A percentile compares a stretch with the other conserved stretches of the same genome.
Conservation (phyloP, 306 rosid species). For the Comarum palustre region DNA sequence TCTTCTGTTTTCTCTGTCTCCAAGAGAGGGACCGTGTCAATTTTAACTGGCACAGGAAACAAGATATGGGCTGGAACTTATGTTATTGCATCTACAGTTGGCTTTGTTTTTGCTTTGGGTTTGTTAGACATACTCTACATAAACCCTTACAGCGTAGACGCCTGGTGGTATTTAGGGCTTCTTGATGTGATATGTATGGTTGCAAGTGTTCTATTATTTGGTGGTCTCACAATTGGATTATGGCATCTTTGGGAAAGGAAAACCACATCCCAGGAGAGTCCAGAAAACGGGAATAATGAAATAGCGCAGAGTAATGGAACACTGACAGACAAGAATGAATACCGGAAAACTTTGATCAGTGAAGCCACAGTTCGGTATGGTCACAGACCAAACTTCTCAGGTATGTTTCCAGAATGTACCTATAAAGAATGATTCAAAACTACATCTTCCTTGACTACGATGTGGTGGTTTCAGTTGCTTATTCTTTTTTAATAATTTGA, state of each 20-base stretch:
- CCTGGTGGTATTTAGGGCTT: conserved; percentile 69
- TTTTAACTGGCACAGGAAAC: conserved; percentile 57
- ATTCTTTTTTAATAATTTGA: neutral
- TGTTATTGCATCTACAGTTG: conserved; percentile 49
- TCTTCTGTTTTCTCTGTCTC: conserved; percentile 1
- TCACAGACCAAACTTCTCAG: conserved; percentile 52
- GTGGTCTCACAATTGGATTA: conserved; percentile 48
- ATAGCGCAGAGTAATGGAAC: conserved; percentile 20
- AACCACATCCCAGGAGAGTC: conserved; percentile 23
- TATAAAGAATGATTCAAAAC: neutral
- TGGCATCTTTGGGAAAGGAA: conserved; percentile 57
- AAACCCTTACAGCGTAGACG: conserved; percentile 39
- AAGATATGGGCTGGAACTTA: conserved; percentile 55
- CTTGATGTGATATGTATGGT: conserved; percentile 48
- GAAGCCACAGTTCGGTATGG: conserved; percentile 42
- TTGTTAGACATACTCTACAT: conserved; percentile 45
- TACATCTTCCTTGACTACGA: neutral
- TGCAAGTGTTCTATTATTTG: conserved; percentile 55
- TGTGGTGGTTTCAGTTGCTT: neutral
- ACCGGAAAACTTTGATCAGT: conserved; percentile 24
- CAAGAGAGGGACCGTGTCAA: conserved; percentile 37
- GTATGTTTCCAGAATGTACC: conserved; percentile 21
- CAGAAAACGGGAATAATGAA: neutral
- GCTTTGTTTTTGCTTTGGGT: conserved; percentile 42
- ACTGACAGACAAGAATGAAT: neutral